Base-by-base conservation (phyloP, 805 yeast genomes). In the Sporopachydermia lactativora region DNA sequence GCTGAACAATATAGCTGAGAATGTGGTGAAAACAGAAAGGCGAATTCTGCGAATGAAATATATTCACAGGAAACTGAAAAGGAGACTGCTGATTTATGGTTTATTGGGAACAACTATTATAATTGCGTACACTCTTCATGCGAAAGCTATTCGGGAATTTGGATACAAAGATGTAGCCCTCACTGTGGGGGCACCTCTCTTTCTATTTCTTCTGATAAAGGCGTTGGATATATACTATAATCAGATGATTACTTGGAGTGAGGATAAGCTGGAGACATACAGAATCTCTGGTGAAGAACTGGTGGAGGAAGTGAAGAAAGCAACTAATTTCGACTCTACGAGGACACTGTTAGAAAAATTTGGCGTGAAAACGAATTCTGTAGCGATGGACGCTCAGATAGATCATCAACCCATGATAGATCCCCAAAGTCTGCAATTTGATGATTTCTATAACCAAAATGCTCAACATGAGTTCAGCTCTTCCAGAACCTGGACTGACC, bases 291-390 rank as follows among this genome's bases (percentile, higher is more conserved):
- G 77, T 44, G 60, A 62, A 42, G 57, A 58, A 17, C 75, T 76
- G 52, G 66, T 81, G 39, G 81, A 77, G 16, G 81, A 76, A 45
- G 62, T 81, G 57, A 82, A 82, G 57, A 64, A 70, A 42, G 67
- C 73, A 51, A 81, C 95, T 13, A 80, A 82, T 47, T 89, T 75
- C 56, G 71, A 80, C 50, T 68, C 77, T 11, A 82, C 95, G 1
- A 77, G 75, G 56, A 75, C 80, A n/a, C 65, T 88, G 37, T 60
- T 88, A 36, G 71, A 69, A 40, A 67, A 86, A 50, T 86, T 72
- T 48, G 83, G 80, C 13, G 69, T 64, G 39, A 76, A 71, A 51
- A 60, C 64, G 18, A n/a, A n/a, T n/a, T 52, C 62, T 50, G 60
- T 64, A 38, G 49, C 57, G 19, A 56, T 71, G 47, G 70, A 68